Percentiles rank a stretch among this genome's conserved stretches.
These are phyloP conservation scores for Nyssa sinensis DNA, from an alignment of 148 eudicot species.

Conservation along the genomic window DNA sequence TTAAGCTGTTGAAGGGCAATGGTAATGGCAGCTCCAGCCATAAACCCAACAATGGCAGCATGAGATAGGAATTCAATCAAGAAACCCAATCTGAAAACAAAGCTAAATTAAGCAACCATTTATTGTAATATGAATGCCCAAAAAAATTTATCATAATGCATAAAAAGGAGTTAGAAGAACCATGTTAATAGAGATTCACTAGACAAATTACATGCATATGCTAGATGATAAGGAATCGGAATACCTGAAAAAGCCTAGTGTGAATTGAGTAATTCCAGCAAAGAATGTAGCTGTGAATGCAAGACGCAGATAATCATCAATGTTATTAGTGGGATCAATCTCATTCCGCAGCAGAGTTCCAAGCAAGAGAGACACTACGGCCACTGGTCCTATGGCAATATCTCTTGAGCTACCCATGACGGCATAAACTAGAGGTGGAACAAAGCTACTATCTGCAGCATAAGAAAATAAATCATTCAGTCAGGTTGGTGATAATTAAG, in stretches of 20 bases:
- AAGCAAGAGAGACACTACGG: conserved; percentile 78
- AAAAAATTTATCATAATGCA: not conserved
- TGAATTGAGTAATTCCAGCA: conserved; percentile 76
- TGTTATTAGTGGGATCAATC: conserved; percentile 44
- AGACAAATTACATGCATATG: not conserved
- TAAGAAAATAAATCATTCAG: not conserved
- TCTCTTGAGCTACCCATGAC: conserved; percentile 94
- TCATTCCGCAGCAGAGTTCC: conserved; percentile 59
- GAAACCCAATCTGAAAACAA: conserved; percentile 66
- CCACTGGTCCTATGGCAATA: conserved; percentile 94
- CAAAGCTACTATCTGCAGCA: conserved; percentile 71
- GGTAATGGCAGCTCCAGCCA: conserved; percentile 92
- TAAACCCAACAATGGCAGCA: conserved; percentile 93
- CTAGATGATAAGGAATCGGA: not conserved
- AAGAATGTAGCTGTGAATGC: conserved; percentile 92
- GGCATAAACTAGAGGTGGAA: conserved; percentile 80
- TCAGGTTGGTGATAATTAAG: not conserved
- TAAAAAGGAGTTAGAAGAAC: not conserved
- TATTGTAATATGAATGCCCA: not conserved
- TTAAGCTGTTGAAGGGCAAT: conserved; percentile 91
- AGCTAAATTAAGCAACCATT: not conserved
- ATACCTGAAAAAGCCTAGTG: conserved; percentile 77
- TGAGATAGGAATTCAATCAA: conserved; percentile 81
- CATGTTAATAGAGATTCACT: not conserved
- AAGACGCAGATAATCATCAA: conserved; percentile 48